Conservation (phyloP, 1,139 yeast genomes). For the Suhomyces yuchorum region DNA sequence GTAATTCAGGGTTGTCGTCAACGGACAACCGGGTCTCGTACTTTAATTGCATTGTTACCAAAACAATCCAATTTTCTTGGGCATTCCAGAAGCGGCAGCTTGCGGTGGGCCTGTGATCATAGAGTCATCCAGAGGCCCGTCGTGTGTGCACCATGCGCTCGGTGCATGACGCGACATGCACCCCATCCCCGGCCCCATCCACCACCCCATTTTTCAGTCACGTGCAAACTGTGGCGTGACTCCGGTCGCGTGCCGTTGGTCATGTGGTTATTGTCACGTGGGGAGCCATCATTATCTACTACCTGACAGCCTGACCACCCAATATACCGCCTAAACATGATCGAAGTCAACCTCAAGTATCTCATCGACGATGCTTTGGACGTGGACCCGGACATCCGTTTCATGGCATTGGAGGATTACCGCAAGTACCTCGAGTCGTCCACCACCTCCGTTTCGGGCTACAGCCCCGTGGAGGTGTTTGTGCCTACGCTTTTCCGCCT, state of each 20-base stretch:
- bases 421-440: conserved; percentile 42
- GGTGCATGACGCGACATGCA: background rate
- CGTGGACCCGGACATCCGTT: conserved; percentile 81
- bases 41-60: background rate
- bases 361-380: conserved; percentile 56
- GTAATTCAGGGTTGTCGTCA: background rate
- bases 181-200: background rate
- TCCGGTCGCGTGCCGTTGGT: no score
- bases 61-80: background rate
- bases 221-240: no score
- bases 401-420: conserved; percentile 84
- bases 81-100: background rate
- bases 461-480: conserved; percentile 39
- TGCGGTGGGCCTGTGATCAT: background rate
- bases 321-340: conserved; percentile 2
- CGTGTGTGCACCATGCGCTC: background rate
- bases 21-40: conserved; percentile 1
- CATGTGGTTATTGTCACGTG: no score
- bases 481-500: conserved; percentile 53
- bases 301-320: background rate
- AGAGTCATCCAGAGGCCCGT: background rate
- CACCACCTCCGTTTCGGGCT: conserved; percentile 5
- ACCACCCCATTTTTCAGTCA: no score
- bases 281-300: no score
- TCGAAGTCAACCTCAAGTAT: conserved; percentile 22